Conservation (phyloP, 176 grass and related monocot genomes). For the Elymus sibiricus region DNA sequence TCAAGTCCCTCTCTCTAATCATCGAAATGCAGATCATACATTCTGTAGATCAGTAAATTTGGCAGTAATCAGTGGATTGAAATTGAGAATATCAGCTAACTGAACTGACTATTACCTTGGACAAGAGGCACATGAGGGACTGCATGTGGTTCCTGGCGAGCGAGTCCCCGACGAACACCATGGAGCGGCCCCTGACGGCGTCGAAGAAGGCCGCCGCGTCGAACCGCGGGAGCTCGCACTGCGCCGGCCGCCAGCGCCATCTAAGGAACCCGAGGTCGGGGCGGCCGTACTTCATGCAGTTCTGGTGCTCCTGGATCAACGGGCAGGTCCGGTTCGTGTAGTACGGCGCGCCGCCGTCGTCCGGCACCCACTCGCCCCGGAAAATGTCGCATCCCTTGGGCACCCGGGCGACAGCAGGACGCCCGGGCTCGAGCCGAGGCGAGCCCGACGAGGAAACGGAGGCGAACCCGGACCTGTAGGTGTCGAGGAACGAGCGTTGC, state of each 20-base stretch:
- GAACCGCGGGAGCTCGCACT: slow-evolving; percentile 58
- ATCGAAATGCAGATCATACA: not conserved
- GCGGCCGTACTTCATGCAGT: slow-evolving; percentile 75
- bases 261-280: slow-evolving; percentile 53
- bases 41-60: not conserved
- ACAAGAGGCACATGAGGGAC: slow-evolving; percentile 74
- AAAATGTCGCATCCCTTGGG: slow-evolving; percentile 44
- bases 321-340: slow-evolving; percentile 60
- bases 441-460: not conserved
- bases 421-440: too few relatives aligned
- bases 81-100: not conserved
- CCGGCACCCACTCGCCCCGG: slow-evolving; percentile 41
- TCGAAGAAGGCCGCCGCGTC: slow-evolving; percentile 52
- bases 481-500: not conserved
- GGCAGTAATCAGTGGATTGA: not conserved
- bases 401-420: not conserved
- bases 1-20: not conserved
- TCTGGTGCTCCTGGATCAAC: slow-evolving; percentile 78
- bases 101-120: slow-evolving; percentile 8
- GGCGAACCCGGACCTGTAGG: not conserved
- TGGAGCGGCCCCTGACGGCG: slow-evolving; percentile 30
- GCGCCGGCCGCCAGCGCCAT: slow-evolving; percentile 53
- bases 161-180: slow-evolving; percentile 78
- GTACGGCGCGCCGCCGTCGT: slow-evolving; percentile 26
- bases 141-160: slow-evolving; percentile 84